Conservation (phyloP, 257 asterid genomes). For the Ajuga chamaepitys region DNA sequence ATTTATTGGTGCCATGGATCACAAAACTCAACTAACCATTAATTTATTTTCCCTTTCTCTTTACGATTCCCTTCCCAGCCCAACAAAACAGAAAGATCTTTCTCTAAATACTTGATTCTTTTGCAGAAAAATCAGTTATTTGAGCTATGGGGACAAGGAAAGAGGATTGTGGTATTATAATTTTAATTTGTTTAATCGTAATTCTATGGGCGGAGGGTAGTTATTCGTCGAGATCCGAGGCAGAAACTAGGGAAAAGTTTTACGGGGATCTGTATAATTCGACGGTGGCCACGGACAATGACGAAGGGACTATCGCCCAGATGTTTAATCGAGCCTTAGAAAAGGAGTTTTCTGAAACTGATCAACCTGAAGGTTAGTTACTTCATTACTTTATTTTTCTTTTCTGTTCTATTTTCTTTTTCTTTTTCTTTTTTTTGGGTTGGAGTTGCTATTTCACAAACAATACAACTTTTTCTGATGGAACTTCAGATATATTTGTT, state of each 20-base stretch:
- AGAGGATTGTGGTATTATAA: conserved; percentile 20
- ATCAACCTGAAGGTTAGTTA: conserved; percentile 76
- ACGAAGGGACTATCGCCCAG: conserved; percentile 73
- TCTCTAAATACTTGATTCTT: not conserved
- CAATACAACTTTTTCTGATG: not conserved
- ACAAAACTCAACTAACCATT: conserved; percentile 3
- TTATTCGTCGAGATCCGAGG: conserved; percentile 56
- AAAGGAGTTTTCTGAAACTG: conserved; percentile 87
- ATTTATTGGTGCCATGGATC: conserved; percentile 23
- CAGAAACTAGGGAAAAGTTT: conserved; percentile 74
- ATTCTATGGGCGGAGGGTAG: conserved; percentile 22
- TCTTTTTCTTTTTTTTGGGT: not conserved
- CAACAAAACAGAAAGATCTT: conserved; percentile 1
- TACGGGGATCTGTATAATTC: conserved; percentile 78
- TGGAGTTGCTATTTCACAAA: not conserved
- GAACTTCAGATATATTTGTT: not conserved
- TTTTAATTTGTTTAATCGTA: conserved; percentile 19
- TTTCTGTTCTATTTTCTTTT: not conserved
- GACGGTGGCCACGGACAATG: conserved; percentile 46
- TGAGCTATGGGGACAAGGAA: conserved; percentile 31
- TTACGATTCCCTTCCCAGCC: conserved; percentile 7
- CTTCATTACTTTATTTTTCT: not conserved
- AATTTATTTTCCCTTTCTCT: conserved; percentile 11
- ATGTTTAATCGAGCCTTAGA: conserved; percentile 96
- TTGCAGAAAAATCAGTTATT: not conserved